Percentiles rank a stretch among this genome's conserved stretches.
Conservation (phyloP, 441 rosid species). For the Mallotus japonicus region DNA sequence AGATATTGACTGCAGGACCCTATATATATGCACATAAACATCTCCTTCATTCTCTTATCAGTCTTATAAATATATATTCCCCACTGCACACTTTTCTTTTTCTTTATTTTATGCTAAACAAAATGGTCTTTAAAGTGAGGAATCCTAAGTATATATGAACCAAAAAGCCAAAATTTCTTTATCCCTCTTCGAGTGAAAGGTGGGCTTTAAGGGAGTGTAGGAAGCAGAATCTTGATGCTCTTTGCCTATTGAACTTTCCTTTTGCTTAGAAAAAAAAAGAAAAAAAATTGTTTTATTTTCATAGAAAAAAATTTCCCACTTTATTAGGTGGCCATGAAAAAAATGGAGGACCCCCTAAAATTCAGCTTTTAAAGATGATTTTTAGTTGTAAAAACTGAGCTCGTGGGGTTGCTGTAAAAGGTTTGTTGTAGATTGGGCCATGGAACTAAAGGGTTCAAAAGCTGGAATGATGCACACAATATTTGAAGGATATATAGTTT, state of each 20-base stretch:
- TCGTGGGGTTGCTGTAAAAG: slow-evolving; percentile 48
- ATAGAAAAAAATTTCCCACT: slow-evolving; percentile 25
- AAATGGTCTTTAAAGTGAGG: slow-evolving; percentile 40
- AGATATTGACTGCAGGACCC: slow-evolving; percentile 6
- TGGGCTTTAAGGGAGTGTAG: slow-evolving; percentile 27
- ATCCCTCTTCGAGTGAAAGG: slow-evolving; percentile 19
- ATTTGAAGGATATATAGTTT: slow-evolving; percentile 28
- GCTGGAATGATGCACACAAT: slow-evolving; percentile 36
- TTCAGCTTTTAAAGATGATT: slow-evolving; percentile 38
- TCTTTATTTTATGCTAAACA: slow-evolving; percentile 15
- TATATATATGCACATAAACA: background rate
- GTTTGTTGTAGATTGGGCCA: slow-evolving; percentile 22
- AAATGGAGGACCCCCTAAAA: slow-evolving; percentile 47
- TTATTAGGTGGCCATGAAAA: slow-evolving; percentile 38
- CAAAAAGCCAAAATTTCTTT: slow-evolving; percentile 47
- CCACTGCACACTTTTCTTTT: slow-evolving; percentile 13
- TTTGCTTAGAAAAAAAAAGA: background rate
- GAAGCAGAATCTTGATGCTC: slow-evolving; percentile 39
- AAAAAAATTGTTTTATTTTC: background rate
- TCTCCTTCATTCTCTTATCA: slow-evolving; percentile 11
- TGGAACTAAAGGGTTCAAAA: slow-evolving; percentile 38
- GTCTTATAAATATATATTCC: slow-evolving; percentile 10
- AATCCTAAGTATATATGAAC: slow-evolving; percentile 48
- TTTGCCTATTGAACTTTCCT: slow-evolving; percentile 16
- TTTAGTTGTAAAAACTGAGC: slow-evolving; percentile 29